Percentiles rank a stretch among this genome's conserved stretches.
Evolutionary conservation across 371 early-diverging fungal species (phyloP).

Genomic region (Sporodiniella umbellata): DNA sequence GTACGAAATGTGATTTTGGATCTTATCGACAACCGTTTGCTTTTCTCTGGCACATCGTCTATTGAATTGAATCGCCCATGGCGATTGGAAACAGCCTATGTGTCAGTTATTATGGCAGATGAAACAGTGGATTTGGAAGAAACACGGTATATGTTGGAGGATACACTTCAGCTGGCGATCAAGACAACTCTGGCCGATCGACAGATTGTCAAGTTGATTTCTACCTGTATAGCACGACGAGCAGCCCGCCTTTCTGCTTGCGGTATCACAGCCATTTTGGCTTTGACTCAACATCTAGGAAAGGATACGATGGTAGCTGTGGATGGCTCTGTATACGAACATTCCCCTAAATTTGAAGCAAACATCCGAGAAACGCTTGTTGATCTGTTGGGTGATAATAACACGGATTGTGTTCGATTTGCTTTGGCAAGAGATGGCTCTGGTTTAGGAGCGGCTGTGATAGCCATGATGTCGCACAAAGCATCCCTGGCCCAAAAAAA

Average conservation of each 20-base stretch:
- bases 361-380: slow-evolving; percentile 65
- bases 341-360: slow-evolving; percentile 79
- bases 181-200: slow-evolving; percentile 77
- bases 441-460: slow-evolving; percentile 47
- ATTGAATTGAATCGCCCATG: slow-evolving; percentile 68
- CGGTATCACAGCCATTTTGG: slow-evolving; percentile 66
- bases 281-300: slow-evolving; percentile 51
- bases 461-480: slow-evolving; percentile 42
- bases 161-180: slow-evolving; percentile 59
- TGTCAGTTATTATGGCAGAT: slow-evolving; percentile 87
- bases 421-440: slow-evolving; percentile 39
- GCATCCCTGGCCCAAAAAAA: slow-evolving; percentile 4
- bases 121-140: slow-evolving; percentile 56
- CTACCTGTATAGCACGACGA: slow-evolving; percentile 77
- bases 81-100: slow-evolving; percentile 84
- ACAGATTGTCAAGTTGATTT: slow-evolving; percentile 71
- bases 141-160: slow-evolving; percentile 75
- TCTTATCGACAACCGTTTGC: slow-evolving; percentile 45
- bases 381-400: slow-evolving; percentile 63
- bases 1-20: slow-evolving; percentile 67
- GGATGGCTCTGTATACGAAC: slow-evolving; percentile 90
- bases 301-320: slow-evolving; percentile 44
- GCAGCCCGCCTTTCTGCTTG: slow-evolving; percentile 83
- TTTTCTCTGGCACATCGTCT: slow-evolving; percentile 59
- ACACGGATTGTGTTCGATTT: slow-evolving; percentile 21